Evolutionary conservation across 2,329 filamentous ascomycete species (phyloP).

Genomic region (Fusarium brevicatenulatum): DNA sequence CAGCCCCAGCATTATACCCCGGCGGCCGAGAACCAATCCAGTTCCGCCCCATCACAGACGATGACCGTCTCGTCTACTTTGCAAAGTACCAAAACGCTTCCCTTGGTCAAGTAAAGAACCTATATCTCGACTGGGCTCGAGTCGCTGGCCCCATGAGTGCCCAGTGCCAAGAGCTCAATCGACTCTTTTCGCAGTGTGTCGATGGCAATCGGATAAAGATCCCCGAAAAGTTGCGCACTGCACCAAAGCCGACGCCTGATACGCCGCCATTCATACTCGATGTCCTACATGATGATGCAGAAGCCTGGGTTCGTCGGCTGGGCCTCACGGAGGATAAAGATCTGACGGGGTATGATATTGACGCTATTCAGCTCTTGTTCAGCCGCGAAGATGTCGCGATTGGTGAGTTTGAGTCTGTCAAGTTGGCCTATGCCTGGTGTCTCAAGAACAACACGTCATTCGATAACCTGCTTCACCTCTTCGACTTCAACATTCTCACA

Average conservation of each 20-base stretch:
- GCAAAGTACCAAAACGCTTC: neutral
- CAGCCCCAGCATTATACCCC: neutral
- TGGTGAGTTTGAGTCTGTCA: neutral
- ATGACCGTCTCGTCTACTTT: neutral
- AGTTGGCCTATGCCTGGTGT: neutral
- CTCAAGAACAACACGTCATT: neutral
- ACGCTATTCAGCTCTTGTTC: neutral
- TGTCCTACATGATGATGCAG: neutral
- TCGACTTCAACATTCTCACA: neutral
- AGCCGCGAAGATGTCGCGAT: neutral
- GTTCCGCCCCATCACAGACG: neutral
- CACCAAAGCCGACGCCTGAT: neutral
- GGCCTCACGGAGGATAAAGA: rapidly evolving
- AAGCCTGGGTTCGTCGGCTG: neutral
- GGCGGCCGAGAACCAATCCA: neutral
- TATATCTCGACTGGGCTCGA: constrained; percentile 7
- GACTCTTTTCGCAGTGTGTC: constrained; percentile 8
- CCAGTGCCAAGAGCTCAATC: constrained; percentile 5
- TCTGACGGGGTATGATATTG: neutral
- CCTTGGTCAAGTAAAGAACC: neutral
- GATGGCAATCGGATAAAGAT: constrained; percentile 5
- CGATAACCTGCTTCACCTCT: neutral
- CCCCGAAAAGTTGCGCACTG: neutral
- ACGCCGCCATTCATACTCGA: neutral
- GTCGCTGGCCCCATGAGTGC: neutral